Base-by-base conservation (phyloP, 345 rosid genomes). In the Eutrema japonicum region DNA sequence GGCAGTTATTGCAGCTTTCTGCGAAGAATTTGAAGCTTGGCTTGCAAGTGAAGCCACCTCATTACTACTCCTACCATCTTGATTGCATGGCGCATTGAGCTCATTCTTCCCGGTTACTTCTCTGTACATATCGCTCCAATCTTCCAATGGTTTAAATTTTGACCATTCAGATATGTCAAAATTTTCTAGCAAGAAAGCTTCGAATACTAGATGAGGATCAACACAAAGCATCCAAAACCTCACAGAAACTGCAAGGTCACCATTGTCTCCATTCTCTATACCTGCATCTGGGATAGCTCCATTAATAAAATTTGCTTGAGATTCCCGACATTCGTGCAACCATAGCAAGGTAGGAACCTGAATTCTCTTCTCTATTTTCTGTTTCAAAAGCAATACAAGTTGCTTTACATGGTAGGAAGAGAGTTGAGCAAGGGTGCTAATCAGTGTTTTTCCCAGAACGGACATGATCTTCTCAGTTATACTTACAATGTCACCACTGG, bases 341-440 rank as follows among this genome's bases (percentile, higher is more conserved):
- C 96, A 90, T 72, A 53, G 61, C 76, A 87, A 79, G 79, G 86
- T 83, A 53, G 83, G 76, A 69, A 69, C 66, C 48, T 77, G 82
- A 78, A 70, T 80, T 73, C 83, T 85, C 83, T 80, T 81, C 76
- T 83, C 89, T 42, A 77, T 46, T 70, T 89, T 84, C 79, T 77
- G 85, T 59, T 77, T 86, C 69, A 89, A 79, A 61, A 78, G 76
- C 58, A 74, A 56, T 33, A 75, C 87, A 62, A 93, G 87, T 59
- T 79, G 83, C 64, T 83, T 85, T 64, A 82, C 75, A 75, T 93
- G 90, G 81, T 83, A 74, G 71, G 92, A 90, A 70, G 97, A 93
- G 69, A 89, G 72, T 72, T 84, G 87, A 37, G 62, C 68, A 57
- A 85, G 81, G 42, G 87, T 61, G 61, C 70, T 56, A 51, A 72